These are phyloP conservation scores for Zasmidium citrigriseum DNA, from an alignment of 2,329 filamentous ascomycete genomes.

Conservation along the genomic window DNA sequence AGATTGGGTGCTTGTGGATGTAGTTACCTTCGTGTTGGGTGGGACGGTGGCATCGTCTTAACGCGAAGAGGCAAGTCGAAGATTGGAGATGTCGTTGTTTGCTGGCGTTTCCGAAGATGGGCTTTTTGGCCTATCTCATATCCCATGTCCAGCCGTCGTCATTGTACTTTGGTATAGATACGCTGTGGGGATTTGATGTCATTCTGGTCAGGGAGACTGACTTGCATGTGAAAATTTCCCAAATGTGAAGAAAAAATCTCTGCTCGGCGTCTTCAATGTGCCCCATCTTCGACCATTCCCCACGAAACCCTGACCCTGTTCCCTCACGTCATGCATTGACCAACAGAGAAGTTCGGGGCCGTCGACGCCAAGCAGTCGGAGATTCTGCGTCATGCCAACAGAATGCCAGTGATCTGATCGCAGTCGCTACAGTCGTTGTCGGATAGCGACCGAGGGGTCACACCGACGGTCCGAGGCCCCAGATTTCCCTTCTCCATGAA, in stretches of 20 bases:
- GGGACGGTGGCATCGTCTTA: neutral
- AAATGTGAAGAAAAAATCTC: neutral
- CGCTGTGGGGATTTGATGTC: too few relatives aligned
- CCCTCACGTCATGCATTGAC: neutral
- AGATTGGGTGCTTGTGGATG: neutral
- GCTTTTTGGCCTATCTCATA: too few relatives aligned
- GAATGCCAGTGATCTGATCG: neutral
- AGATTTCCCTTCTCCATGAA: neutral
- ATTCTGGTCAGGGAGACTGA: neutral
- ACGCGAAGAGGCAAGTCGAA: neutral
- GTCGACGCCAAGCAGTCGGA: neutral
- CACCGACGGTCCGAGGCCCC: neutral
- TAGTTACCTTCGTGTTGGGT: neutral
- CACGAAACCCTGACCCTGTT: neutral
- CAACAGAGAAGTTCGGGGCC: neutral
- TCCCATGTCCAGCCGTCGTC: too few relatives aligned
- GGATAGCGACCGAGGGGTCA: neutral
- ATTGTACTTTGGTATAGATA: too few relatives aligned
- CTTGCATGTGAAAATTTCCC: neutral
- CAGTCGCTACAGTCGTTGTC: neutral
- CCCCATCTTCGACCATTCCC: neutral
- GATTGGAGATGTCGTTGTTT: neutral
- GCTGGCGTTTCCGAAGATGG: too few relatives aligned
- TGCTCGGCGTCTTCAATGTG: too few relatives aligned
- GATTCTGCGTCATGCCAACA: neutral